Conservation (phyloP, 768 basidiomycete species). For the Agrocybe chaxingu region DNA sequence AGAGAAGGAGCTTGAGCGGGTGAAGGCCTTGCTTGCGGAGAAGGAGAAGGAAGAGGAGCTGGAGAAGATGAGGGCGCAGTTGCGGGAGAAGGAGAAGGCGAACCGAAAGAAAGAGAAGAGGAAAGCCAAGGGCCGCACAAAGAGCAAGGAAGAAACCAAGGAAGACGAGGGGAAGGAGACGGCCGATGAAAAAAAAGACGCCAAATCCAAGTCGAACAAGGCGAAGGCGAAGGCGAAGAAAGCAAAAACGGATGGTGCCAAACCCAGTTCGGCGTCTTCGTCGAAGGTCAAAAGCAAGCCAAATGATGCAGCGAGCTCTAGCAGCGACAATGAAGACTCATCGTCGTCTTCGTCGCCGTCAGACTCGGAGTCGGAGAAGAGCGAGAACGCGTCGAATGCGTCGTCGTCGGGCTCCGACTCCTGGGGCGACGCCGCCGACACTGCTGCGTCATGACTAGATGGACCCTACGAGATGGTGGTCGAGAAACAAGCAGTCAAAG, state of each 20-base stretch:
- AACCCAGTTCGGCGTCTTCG: too few species aligned
- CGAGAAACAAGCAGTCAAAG: too few species aligned
- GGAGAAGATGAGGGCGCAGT: conserved; percentile 36
- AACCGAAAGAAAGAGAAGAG: conserved; percentile 29
- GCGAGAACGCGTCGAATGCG: too few species aligned
- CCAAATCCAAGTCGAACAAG: neutral
- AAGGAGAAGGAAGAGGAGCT: conserved; percentile 49
- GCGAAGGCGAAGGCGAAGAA: neutral
- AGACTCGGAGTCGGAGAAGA: neutral
- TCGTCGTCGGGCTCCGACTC: too few species aligned
- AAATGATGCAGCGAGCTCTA: too few species aligned
- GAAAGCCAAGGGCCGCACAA: conserved; percentile 25
- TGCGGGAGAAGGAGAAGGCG: conserved; percentile 42
- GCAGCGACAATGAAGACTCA: too few species aligned
- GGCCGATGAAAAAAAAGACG: conserved; percentile 15
- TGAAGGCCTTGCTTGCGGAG: conserved; percentile 47
- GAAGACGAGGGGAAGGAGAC: conserved; percentile 23
- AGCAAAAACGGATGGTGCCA: too few species aligned
- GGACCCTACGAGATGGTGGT: too few species aligned
- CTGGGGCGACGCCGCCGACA: too few species aligned
- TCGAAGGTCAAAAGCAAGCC: neutral
- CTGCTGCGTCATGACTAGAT: too few species aligned
- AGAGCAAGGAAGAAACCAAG: conserved; percentile 26
- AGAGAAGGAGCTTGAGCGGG: conserved; percentile 53
- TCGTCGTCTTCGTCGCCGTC: too few species aligned